Percentiles rank a stretch among this genome's conserved stretches.
These are phyloP conservation scores for Albophoma yamanashiensis DNA, from an alignment of 2,329 filamentous ascomycete genomes.

Conservation along the genomic window DNA sequence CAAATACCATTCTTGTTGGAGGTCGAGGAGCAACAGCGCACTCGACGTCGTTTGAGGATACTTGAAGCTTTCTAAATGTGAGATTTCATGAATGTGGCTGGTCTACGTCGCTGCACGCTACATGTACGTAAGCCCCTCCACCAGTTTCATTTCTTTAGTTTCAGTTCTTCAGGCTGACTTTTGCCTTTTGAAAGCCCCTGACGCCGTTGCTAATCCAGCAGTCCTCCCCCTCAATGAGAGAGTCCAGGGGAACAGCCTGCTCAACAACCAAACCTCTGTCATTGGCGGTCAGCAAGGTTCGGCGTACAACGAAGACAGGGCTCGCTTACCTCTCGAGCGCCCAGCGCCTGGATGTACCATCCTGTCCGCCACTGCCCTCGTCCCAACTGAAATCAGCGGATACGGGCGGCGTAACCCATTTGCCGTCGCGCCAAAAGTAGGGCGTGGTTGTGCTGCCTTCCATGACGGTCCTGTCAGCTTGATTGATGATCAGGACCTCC, in stretches of 20 bases:
- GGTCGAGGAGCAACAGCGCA: no score
- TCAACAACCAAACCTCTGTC: slow-evolving; percentile 52
- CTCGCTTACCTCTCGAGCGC: slow-evolving; percentile 53
- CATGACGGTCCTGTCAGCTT: slow-evolving; percentile 53
- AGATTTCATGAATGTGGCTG: neutral
- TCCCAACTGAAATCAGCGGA: slow-evolving; percentile 22
- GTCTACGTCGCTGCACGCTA: neutral
- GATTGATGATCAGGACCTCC: slow-evolving; percentile 70
- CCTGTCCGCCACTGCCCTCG: slow-evolving; percentile 61
- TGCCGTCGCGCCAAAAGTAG: slow-evolving; percentile 63
- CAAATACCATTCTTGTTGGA: no score
- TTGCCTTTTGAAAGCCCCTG: slow-evolving; percentile 58
- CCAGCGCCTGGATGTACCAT: slow-evolving; percentile 75
- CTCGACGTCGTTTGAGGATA: accelerated
- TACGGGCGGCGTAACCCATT: slow-evolving; percentile 76
- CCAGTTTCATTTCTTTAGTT: no score
- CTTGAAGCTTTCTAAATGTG: neutral
- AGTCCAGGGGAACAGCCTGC: slow-evolving; percentile 45
- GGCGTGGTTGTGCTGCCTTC: slow-evolving; percentile 77
- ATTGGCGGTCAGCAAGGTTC: neutral
- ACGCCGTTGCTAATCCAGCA: slow-evolving; percentile 88
- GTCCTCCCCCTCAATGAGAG: slow-evolving; percentile 60
- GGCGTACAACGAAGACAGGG: neutral
- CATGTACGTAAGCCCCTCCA: neutral
- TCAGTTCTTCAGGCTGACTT: slow-evolving; percentile 16